Conservation (phyloP, 2,329 filamentous ascomycete species). For the Xylariaceae sp. region DNA sequence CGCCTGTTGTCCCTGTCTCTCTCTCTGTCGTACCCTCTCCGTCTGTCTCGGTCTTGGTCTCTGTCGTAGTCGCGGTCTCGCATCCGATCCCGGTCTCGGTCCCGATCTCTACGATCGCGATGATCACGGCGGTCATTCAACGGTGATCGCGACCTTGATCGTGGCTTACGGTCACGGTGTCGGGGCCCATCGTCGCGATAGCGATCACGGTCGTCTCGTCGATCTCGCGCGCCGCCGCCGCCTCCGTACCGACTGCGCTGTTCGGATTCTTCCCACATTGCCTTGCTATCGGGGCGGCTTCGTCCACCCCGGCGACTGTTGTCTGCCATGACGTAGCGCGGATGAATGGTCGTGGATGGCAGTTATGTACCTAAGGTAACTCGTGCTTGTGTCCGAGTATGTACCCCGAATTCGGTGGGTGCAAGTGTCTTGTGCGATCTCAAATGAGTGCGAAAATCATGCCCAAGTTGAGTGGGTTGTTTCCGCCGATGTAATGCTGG, state of each 20-base stretch:
- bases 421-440: too few species aligned
- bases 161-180: conserved; percentile 26
- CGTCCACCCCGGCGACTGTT: conserved; percentile 34
- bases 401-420: too few species aligned
- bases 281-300: conserved; percentile 48
- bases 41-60: conserved; percentile 34
- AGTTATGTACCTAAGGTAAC: background rate
- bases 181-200: conserved; percentile 29
- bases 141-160: conserved; percentile 20
- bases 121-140: conserved; percentile 33
- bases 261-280: conserved; percentile 56
- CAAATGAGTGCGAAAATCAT: too few species aligned
- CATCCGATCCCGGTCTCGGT: conserved; percentile 37
- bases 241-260: conserved; percentile 32
- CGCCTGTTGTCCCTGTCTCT: conserved; percentile 16
- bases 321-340: too few species aligned
- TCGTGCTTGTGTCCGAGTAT: too few species aligned
- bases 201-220: conserved; percentile 27
- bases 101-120: conserved; percentile 33
- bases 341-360: conserved; percentile 45
- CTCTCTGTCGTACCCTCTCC: conserved; percentile 16
- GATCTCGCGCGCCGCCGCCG: conserved; percentile 22
- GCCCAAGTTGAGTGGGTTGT: too few species aligned
- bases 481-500: too few species aligned
- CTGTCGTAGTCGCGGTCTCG: conserved; percentile 34